Evolutionary conservation across 2,329 filamentous ascomycete species (phyloP).

Genomic region (Nigrospora sphaerica): DNA sequence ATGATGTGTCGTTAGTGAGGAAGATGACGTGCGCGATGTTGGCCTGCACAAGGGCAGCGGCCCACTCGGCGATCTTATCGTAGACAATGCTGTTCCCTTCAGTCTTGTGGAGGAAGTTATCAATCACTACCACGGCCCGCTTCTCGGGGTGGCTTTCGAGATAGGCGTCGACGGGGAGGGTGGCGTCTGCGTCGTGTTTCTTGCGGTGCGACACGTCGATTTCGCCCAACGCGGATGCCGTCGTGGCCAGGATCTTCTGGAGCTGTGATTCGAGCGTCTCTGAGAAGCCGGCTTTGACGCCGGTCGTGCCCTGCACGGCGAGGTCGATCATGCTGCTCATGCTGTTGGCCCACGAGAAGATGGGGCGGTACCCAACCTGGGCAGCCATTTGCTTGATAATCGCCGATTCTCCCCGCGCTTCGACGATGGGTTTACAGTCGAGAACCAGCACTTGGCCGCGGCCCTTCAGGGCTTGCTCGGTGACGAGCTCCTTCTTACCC

Average conservation of each 20-base stretch:
- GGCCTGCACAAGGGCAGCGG: conserved; percentile 73
- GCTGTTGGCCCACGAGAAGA: conserved; percentile 96
- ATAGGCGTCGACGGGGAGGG: conserved; percentile 75
- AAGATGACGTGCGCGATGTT: conserved; percentile 94
- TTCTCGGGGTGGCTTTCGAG: conserved; percentile 83
- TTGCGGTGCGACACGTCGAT: conserved; percentile 65
- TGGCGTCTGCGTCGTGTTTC: conserved; percentile 66
- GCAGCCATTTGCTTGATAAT: conserved; percentile 77
- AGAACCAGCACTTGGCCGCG: conserved; percentile 74
- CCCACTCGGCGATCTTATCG: conserved; percentile 83
- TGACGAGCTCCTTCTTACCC: conserved; percentile 80
- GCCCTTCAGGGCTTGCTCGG: conserved; percentile 74
- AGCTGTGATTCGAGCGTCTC: conserved; percentile 88
- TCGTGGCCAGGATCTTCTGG: conserved; percentile 82
- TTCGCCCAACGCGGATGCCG: conserved; percentile 68
- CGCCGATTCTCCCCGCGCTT: conserved; percentile 78
- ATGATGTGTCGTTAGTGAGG: conserved; percentile 82
- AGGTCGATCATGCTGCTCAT: conserved; percentile 88
- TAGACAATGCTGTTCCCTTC: conserved; percentile 61
- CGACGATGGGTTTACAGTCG: conserved; percentile 89
- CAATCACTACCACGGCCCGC: conserved; percentile 77
- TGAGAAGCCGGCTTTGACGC: conserved; percentile 88
- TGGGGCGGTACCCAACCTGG: conserved; percentile 82
- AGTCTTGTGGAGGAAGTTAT: conserved; percentile 83
- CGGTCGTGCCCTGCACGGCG: conserved; percentile 87